Evolutionary conservation across 2,329 filamentous ascomycete species (phyloP), one percentile per base, ranked within the genome.

Genomic region (Colletotrichum cordylinicola): DNA sequence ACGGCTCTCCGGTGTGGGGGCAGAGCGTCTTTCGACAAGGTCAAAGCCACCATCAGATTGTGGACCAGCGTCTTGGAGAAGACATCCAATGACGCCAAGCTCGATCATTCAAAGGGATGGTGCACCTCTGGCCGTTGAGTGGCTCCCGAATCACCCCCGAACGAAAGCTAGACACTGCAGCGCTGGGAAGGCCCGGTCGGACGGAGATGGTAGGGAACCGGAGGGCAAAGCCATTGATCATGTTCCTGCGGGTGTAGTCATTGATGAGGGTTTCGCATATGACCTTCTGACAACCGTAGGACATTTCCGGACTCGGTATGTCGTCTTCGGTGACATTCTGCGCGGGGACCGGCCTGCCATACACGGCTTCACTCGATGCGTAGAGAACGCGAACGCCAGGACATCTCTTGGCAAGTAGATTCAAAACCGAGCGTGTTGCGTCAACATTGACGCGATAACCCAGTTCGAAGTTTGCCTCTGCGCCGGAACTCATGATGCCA

Each of bases 401-500:
- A 21, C 84, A 85, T 37, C 82, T 86, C 52, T 82, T 80, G 52
- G 88, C 83, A n/a, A 90, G 84, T 15, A 83, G 83, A 67, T 90
- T 88, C 18, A 91, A 83, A 4, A 91, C 77, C 43, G 84, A 83
- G 37, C 88, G 84, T 3, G 89, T 89, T 12, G 87, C 88, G 74
- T 91, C 89, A 69, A 91, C 85, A 78, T 91, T 91, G 68, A 90
- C 89, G 58, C 21, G 35, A 43, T 43, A 37, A 21, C 77, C 89
- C 3, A 90, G 82, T 56, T 89, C 88, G 67, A 90, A 88, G 80
- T 90, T 89, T 56, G 87, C 87, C 81, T 91, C 89, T 24, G 88
- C 86, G 24, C 88, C 89, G 33, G 85, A 86, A 1, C 88, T 90
- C 89, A 91, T 91, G 83, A 91, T 90, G 62, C 89, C 89, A 79